Evolutionary conservation across 495 filamentous ascomycete genomes (phyloP).

Genomic region (Acidiella bohemica): DNA sequence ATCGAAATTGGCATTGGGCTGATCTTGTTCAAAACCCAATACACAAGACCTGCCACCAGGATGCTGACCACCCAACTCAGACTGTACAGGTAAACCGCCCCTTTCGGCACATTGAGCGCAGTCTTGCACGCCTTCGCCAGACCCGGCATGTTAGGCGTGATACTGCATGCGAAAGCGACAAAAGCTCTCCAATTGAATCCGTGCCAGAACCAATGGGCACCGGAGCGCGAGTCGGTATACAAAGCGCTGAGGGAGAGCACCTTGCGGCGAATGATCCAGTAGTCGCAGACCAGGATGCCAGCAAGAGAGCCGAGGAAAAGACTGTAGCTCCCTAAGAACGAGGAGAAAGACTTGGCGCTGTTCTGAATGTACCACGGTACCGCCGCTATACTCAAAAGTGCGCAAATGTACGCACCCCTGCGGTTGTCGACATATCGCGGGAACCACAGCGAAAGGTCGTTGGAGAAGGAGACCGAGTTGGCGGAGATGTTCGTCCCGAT

Average conservation of each 20-base stretch:
- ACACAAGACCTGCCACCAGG: background rate
- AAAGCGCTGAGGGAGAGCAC: constrained; percentile 44
- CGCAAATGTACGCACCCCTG: constrained; percentile 47
- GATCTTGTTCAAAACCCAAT: background rate
- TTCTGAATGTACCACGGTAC: constrained; percentile 51
- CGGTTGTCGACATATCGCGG: constrained; percentile 48
- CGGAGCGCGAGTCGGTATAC: constrained; percentile 34
- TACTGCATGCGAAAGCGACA: constrained; percentile 47
- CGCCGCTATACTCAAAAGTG: constrained; percentile 41
- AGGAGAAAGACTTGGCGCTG: constrained; percentile 42
- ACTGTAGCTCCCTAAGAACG: constrained; percentile 42
- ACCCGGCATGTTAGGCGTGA: constrained; percentile 49
- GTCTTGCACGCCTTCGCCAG: constrained; percentile 18
- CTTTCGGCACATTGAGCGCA: background rate
- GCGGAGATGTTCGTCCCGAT: constrained; percentile 43
- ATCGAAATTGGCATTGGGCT: background rate
- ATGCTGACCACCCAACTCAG: background rate
- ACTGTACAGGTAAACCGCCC: constrained; percentile 1
- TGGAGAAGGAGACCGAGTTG: constrained; percentile 40
- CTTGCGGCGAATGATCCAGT: constrained; percentile 45
- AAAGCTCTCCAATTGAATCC: constrained; percentile 55
- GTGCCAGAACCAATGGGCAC: constrained; percentile 39
- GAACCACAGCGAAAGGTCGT: constrained; percentile 47
- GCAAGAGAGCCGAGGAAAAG: constrained; percentile 59
- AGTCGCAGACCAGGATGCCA: constrained; percentile 52